Evolutionary conservation across 345 rosid genomes (phyloP).

Genomic region (Combretum micranthum): DNA sequence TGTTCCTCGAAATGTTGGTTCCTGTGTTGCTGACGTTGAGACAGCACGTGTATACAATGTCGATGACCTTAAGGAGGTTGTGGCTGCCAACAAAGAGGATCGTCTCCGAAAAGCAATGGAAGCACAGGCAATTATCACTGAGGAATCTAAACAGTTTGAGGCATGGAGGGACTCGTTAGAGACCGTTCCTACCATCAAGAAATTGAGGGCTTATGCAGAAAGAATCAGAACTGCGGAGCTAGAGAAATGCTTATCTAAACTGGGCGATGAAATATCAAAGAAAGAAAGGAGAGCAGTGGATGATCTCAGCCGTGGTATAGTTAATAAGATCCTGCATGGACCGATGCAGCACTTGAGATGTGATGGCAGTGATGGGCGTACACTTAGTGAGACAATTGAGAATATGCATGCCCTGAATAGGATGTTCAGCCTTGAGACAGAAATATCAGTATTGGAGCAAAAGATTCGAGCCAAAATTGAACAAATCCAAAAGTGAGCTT

Average conservation of each 20-base stretch:
- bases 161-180: constrained; percentile 52
- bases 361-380: constrained; percentile 34
- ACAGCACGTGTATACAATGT: constrained; percentile 34
- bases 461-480: constrained; percentile 35
- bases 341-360: constrained; percentile 55
- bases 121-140: constrained; percentile 34
- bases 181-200: constrained; percentile 50
- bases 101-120: constrained; percentile 40
- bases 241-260: constrained; percentile 39
- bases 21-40: constrained; percentile 28
- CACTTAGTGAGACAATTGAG: constrained; percentile 43
- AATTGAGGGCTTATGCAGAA: constrained; percentile 45
- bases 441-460: constrained; percentile 36
- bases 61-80: constrained; percentile 47
- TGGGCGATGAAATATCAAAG: constrained; percentile 41
- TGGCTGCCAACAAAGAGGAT: constrained; percentile 46
- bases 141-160: constrained; percentile 40
- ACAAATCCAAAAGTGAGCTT: constrained; percentile 29
- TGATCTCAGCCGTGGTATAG: constrained; percentile 43
- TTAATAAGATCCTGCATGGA: constrained; percentile 48
- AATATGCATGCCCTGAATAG: constrained; percentile 49
- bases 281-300: constrained; percentile 40
- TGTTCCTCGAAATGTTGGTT: constrained; percentile 39
- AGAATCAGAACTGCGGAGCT: constrained; percentile 36
- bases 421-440: constrained; percentile 46